Percentiles rank a stretch among this genome's conserved stretches.
Evolutionary conservation across 768 basidiomycete genomes (phyloP).

Genomic region (Suillus subluteus): DNA sequence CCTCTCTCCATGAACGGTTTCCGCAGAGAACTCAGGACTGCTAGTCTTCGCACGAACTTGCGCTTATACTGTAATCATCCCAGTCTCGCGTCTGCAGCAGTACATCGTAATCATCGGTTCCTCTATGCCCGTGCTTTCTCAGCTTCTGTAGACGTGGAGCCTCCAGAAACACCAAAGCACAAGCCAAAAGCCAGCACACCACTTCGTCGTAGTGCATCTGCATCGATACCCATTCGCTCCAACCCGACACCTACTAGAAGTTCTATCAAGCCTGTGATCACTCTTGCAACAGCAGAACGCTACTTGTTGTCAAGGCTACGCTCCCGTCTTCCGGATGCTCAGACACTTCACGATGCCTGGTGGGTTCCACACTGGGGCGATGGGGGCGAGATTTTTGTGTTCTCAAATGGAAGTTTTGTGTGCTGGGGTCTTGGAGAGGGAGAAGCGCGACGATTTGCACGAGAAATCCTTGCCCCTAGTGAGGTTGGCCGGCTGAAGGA

Average conservation of each 20-base stretch:
- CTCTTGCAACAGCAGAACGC: conserved; percentile 82
- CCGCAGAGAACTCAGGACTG: background rate
- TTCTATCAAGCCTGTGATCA: conserved; percentile 75
- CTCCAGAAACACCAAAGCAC: conserved; percentile 42
- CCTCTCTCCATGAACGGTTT: conserved; percentile 1
- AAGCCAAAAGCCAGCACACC: conserved; percentile 86
- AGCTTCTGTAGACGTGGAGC: conserved; percentile 2
- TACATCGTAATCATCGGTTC: background rate
- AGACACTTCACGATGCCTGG: conserved; percentile 73
- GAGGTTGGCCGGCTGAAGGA: conserved; percentile 69
- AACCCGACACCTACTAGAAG: conserved; percentile 87
- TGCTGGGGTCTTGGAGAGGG: conserved; percentile 86
- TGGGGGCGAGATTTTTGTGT: conserved; percentile 87
- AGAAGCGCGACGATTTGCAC: conserved; percentile 70
- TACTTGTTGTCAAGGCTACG: conserved; percentile 72
- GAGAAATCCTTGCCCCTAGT: conserved; percentile 60
- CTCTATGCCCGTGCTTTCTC: conserved; percentile 8
- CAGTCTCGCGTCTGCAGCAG: background rate
- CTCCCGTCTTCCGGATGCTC: conserved; percentile 57
- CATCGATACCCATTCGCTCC: conserved; percentile 81
- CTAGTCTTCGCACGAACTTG: background rate
- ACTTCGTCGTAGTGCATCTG: conserved; percentile 81
- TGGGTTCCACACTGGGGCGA: conserved; percentile 77
- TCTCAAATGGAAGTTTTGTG: conserved; percentile 86
- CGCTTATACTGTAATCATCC: background rate